Conservation (phyloP, 352 stramenopile species). For the Phytophthora pisi region DNA sequence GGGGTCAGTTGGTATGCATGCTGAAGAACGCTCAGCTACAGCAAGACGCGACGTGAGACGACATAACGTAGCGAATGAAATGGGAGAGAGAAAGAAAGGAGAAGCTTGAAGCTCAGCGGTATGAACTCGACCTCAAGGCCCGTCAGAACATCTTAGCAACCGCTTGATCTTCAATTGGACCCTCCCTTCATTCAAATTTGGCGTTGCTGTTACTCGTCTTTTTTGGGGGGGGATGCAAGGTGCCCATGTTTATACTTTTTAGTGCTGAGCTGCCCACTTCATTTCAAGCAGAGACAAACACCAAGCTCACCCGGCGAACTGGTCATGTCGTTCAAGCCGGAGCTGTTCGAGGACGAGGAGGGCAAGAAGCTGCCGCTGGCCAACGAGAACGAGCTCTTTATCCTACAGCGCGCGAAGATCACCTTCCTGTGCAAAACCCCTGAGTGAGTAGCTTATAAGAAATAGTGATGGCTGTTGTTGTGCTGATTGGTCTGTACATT, state of each 20-base stretch:
- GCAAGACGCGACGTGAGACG: conserved; percentile 6
- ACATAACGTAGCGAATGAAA: conserved; percentile 3
- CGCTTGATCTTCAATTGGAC: conserved; percentile 21
- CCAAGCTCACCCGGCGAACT: neutral
- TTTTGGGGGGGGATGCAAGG: conserved; percentile 16
- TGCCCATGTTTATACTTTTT: conserved; percentile 7
- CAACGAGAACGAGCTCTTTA: conserved; percentile 84
- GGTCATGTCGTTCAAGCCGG: conserved; percentile 72
- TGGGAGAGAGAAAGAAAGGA: neutral
- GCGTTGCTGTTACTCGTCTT: conserved; percentile 34
- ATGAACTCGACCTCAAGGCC: neutral
- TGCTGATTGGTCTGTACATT: neutral
- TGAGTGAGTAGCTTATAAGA: conserved; percentile 44
- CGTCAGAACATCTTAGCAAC: conserved; percentile 11
- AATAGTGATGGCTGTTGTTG: neutral
- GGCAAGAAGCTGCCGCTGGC: conserved; percentile 79
- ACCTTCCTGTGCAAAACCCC: conserved; percentile 71
- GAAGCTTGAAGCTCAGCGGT: neutral
- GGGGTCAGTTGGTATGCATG: neutral
- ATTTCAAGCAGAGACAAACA: conserved; percentile 1
- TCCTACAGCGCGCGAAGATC: conserved; percentile 81
- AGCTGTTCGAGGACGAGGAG: conserved; percentile 72
- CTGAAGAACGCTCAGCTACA: conserved; percentile 1
- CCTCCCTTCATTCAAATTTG: conserved; percentile 15
- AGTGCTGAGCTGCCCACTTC: conserved; percentile 13